phyloP scores from a whole-genome alignment of 805 yeast genomes.

The Pichia phayaonensis region DNA sequence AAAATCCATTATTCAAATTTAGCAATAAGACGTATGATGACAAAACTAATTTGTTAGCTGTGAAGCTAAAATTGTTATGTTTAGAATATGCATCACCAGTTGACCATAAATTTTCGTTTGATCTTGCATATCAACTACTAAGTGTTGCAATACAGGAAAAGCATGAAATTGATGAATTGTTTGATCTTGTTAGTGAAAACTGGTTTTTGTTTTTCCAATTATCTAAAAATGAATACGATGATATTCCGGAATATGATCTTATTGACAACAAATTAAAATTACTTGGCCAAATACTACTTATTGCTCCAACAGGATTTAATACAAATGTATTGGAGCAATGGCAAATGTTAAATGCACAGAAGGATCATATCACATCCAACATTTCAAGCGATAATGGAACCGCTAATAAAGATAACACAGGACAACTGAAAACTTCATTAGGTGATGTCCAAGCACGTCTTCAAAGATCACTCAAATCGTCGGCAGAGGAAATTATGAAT shows the following conservation, averaged over 20 bases:
- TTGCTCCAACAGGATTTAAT: conserved; percentile 49
- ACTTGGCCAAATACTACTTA: conserved; percentile 41
- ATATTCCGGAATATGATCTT: conserved; percentile 5
- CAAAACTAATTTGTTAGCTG: conserved; percentile 19
- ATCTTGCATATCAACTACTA: conserved; percentile 33
- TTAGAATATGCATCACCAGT: conserved; percentile 60
- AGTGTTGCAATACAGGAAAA: conserved; percentile 17
- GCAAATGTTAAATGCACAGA: conserved; percentile 36
- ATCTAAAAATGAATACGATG: conserved; percentile 39
- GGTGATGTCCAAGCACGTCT: conserved; percentile 22
- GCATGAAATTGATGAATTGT: conserved; percentile 8
- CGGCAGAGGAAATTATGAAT: conserved; percentile 20
- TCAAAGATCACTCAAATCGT: conserved; percentile 22
- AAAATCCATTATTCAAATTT: conserved; percentile 6
- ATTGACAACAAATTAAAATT: conserved; percentile 41
- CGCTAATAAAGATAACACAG: not conserved
- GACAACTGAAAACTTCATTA: not conserved
- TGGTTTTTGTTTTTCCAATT: conserved; percentile 78
- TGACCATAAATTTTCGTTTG: conserved; percentile 54
- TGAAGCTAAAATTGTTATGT: conserved; percentile 33
- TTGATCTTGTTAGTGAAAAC: conserved; percentile 22
- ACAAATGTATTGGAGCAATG: conserved; percentile 55
- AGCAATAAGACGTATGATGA: conserved; percentile 7
- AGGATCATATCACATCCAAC: conserved; percentile 14
- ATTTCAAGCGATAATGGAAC: not conserved